Percentiles rank a stretch among this genome's conserved stretches.
These are phyloP conservation scores for Trichoderma sp. DNA, from an alignment of 2,329 filamentous ascomycete genomes.

Conservation along the genomic window DNA sequence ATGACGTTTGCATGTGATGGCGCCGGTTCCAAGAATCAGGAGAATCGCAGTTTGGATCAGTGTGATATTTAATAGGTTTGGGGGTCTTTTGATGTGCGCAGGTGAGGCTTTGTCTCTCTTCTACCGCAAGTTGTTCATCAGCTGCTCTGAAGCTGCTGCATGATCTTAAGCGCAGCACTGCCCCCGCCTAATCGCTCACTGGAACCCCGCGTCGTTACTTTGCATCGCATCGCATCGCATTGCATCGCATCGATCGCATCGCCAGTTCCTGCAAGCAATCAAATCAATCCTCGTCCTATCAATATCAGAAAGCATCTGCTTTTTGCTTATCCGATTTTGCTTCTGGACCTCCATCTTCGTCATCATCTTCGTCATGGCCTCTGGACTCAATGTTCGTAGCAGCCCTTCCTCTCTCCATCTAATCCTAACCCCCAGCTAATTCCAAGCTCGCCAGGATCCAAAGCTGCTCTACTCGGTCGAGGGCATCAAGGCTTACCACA, in stretches of 20 bases:
- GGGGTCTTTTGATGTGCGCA: background rate
- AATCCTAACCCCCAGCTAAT: background rate
- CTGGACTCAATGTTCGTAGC: conserved; percentile 17
- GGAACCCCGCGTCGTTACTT: background rate
- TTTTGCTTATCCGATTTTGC: too few relatives aligned
- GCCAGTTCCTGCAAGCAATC: background rate
- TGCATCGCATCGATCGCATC: background rate
- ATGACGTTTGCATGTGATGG: conserved; percentile 11
- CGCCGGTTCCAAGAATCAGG: background rate
- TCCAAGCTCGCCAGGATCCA: conserved; percentile 44
- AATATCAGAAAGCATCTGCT: background rate
- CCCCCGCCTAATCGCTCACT: background rate
- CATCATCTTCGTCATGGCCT: conserved; percentile 8
- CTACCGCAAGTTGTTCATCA: background rate
- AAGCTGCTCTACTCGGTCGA: conserved; percentile 69
- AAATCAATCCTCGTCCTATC: background rate
- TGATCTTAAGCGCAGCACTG: background rate
- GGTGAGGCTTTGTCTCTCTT: background rate
- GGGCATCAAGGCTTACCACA: conserved; percentile 87
- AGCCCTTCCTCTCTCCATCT: background rate
- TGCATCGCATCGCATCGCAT: background rate
- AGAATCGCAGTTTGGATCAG: background rate
- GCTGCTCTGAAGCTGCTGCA: background rate
- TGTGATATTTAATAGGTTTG: background rate
- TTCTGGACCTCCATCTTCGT: background rate